Evolutionary conservation across 164 flowering plant species (phyloP), one percentile per base, ranked within the genome.

Genomic region (Litsea cubeba): DNA sequence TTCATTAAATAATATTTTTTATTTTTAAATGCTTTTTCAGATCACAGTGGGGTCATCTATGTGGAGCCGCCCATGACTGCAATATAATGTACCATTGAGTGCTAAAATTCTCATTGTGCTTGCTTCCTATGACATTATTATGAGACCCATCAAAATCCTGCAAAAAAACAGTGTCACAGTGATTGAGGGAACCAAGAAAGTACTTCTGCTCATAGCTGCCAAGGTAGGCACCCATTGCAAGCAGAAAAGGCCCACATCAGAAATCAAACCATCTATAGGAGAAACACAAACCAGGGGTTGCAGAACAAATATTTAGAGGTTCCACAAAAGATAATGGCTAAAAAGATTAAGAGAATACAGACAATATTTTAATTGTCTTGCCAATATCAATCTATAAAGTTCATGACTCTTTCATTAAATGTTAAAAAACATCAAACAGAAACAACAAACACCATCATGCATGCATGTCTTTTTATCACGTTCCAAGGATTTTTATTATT

Each of bases 241-340:
- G 23, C 63, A 60, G 63, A 60, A 60, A 60, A 23, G 5, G 22
- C 63, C 46, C 24, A 60, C 63, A 60, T n/a, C 7, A 60, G 22
- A 60, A 60, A 25, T 12, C 17, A 23, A 14, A 24, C 30, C 28
- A 63, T 63, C 26, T 30, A 12, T 14, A 30, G 14, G 15, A 64
- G 12, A 64, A 28, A 64, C 69, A 67, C 18, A 30, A 66, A 67
- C 40, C 69, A 67, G 69, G 35, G 69, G 46, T 67, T 22, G 32
- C 68, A 28, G 18, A 67, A 17, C 69, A 35, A 26, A 22, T 17
- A 22, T 24, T 67, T 67, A 22, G 46, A 26, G 69, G n/a, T 20
- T 67, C 69, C 18, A 67, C 69, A 32, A 35, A 67, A 40, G 50
- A 67, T 28, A 35, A 67, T 17, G 49, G 46, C 46, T n/a, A 26